A percentile compares a stretch with the other conserved stretches of the same genome.
phyloP scores from a whole-genome alignment of 2,329 filamentous ascomycete genomes.

The Claviceps sp. region DNA sequence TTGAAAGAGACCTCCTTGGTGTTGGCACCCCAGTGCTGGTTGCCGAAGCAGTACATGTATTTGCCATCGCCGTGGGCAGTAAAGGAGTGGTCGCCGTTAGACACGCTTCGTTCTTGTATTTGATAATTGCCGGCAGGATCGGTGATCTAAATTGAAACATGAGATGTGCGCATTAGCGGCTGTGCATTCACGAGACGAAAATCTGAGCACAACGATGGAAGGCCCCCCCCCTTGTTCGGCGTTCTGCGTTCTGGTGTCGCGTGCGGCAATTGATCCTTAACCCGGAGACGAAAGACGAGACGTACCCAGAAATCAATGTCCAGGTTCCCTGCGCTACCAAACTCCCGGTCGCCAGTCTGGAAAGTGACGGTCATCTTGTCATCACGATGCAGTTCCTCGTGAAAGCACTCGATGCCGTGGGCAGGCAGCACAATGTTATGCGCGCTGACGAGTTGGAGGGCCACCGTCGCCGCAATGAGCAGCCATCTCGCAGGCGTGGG shows the following conservation, averaged over 20 bases:
- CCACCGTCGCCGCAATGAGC: conserved; percentile 23
- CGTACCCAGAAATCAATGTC: conserved; percentile 97
- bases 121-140: conserved; percentile 66
- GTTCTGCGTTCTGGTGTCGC: background rate
- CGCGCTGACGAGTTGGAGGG: conserved; percentile 49
- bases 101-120: conserved; percentile 65
- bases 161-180: background rate
- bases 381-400: conserved; percentile 81
- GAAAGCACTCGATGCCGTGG: conserved; percentile 94
- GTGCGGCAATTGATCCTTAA: background rate
- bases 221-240: background rate
- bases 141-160: conserved; percentile 44
- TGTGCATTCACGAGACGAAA: background rate
- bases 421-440: conserved; percentile 95
- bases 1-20: conserved; percentile 99
- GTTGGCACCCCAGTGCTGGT: conserved; percentile 92
- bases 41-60: conserved; percentile 97
- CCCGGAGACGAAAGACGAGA: background rate
- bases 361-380: conserved; percentile 98
- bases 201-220: too few species aligned
- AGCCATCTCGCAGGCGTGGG: conserved; percentile 27
- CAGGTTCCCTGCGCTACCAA: conserved; percentile 84
- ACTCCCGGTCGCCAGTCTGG: conserved; percentile 94
- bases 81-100: conserved; percentile 89
- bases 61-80: conserved; percentile 73